Conservation (phyloP, 2,329 filamentous ascomycete species). For the Aspergillus arachidicola region DNA sequence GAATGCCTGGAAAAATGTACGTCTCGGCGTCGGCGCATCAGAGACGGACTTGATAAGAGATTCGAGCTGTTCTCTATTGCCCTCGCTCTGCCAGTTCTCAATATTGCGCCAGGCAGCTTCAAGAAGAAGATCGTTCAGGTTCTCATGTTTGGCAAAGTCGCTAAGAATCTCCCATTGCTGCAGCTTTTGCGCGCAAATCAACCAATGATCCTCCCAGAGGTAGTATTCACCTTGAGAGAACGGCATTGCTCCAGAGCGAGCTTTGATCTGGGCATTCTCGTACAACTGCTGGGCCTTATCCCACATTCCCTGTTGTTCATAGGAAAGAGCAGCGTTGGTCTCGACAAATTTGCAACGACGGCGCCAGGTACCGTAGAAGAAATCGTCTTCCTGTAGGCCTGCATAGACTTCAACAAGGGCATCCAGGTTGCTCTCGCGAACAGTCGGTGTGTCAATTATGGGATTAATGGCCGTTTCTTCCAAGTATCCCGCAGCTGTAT, state of each 20-base stretch:
- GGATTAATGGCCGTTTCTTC: conserved; percentile 87
- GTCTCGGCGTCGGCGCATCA: conserved; percentile 90
- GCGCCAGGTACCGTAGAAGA: conserved; percentile 97
- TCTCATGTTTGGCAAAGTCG: conserved; percentile 98
- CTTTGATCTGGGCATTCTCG: conserved; percentile 95
- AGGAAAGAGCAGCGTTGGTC: conserved; percentile 94
- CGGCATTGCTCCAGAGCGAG: conserved; percentile 90
- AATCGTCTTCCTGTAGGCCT: conserved; percentile 86
- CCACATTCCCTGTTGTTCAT: conserved; percentile 99
- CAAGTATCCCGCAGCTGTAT: conserved; percentile 86
- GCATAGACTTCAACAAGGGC: conserved; percentile 93
- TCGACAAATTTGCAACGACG: conserved; percentile 94
- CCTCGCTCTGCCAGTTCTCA: conserved; percentile 88
- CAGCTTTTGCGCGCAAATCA: conserved; percentile 94
- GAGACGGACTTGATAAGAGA: conserved; percentile 95
- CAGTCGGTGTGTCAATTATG: conserved; percentile 77
- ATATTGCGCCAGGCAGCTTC: conserved; percentile 95
- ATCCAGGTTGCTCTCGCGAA: conserved; percentile 93
- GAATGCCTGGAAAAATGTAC: conserved; percentile 98
- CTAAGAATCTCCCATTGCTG: conserved; percentile 98
- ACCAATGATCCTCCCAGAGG: conserved; percentile 99
- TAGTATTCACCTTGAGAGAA: conserved; percentile 98
- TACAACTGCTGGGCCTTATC: conserved; percentile 98
- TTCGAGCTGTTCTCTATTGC: conserved; percentile 86
- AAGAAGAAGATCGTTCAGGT: conserved; percentile 91